phyloP scores from a whole-genome alignment of 2,329 filamentous ascomycete genomes.

The Hypoxylon sp. region DNA sequence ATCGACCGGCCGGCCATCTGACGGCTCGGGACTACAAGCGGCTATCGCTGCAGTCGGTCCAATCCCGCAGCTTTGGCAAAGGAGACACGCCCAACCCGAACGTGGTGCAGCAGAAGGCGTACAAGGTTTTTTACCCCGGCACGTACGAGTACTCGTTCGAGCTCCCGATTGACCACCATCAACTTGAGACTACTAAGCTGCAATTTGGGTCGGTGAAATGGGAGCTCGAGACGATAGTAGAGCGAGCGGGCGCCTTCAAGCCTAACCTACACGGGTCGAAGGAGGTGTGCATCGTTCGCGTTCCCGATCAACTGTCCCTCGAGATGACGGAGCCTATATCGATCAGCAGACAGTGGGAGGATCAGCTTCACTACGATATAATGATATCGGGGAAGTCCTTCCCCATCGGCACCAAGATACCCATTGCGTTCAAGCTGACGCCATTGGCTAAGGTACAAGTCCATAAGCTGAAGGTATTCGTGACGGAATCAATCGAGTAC shows the following conservation, averaged over 20 bases:
- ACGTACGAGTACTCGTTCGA: slow-evolving; percentile 80
- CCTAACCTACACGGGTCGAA: slow-evolving; percentile 85
- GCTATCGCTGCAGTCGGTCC: slow-evolving; percentile 81
- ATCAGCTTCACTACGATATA: slow-evolving; percentile 95
- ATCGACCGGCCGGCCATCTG: slow-evolving; percentile 49
- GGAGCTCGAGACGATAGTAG: slow-evolving; percentile 85
- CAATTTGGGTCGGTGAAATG: slow-evolving; percentile 90
- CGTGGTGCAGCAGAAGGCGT: slow-evolving; percentile 73
- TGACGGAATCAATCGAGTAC: slow-evolving; percentile 92
- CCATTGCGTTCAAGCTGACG: slow-evolving; percentile 93
- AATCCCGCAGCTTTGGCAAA: slow-evolving; percentile 87
- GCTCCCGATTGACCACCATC: slow-evolving; percentile 86
- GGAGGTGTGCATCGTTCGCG: slow-evolving; percentile 85
- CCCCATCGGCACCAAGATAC: slow-evolving; percentile 85
- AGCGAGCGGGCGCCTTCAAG: slow-evolving; percentile 89
- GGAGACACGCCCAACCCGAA: slow-evolving; percentile 76
- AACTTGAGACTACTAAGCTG: slow-evolving; percentile 89
- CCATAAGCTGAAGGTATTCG: slow-evolving; percentile 89
- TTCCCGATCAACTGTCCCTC: slow-evolving; percentile 87
- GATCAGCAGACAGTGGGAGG: slow-evolving; percentile 93
- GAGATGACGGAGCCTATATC: slow-evolving; percentile 95
- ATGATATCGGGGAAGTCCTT: slow-evolving; percentile 97
- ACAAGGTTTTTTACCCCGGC: slow-evolving; percentile 85
- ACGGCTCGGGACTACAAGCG: slow-evolving; percentile 69
- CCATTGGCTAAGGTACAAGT: slow-evolving; percentile 93